These are phyloP conservation scores for Hypomyces rosellus DNA, from an alignment of 2,329 filamentous ascomycete genomes.

Conservation along the genomic window DNA sequence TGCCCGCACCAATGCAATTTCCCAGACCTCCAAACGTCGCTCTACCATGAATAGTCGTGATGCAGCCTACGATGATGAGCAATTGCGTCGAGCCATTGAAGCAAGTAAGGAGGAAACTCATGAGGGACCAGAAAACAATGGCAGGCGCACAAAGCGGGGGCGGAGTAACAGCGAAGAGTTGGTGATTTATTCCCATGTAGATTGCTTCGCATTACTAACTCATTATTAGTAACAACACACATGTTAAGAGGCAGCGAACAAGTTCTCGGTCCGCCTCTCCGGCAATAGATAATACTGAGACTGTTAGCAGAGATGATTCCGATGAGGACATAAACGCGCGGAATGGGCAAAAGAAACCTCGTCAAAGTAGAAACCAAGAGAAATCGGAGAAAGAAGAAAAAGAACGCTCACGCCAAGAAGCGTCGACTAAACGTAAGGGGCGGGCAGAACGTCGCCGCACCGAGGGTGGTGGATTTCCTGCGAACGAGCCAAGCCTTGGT, in stretches of 20 bases:
- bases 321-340: conserved; percentile 58
- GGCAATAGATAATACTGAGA: conserved; percentile 38
- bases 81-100: conserved; percentile 82
- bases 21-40: conserved; percentile 68
- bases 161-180: conserved; percentile 94
- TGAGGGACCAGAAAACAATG: conserved; percentile 43
- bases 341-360: conserved; percentile 53
- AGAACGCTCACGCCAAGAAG: conserved; percentile 67
- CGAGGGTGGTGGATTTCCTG: conserved; percentile 55
- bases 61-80: conserved; percentile 91
- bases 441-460: conserved; percentile 72
- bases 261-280: conserved; percentile 66
- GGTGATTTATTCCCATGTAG: conserved; percentile 32
- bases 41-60: conserved; percentile 97
- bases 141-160: conserved; percentile 69
- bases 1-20: conserved; percentile 44
- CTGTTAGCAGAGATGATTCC: conserved; percentile 54
- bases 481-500: not conserved
- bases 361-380: conserved; percentile 55
- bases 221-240: conserved; percentile 57
- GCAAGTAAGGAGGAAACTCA: conserved; percentile 81
- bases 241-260: conserved; percentile 76
- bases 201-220: not conserved
- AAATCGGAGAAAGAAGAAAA: conserved; percentile 65
- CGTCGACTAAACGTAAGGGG: conserved; percentile 72